Percentiles rank a stretch among this genome's conserved stretches.
Evolutionary conservation across 805 yeast genomes (phyloP).

Genomic region (Candida coquimbonensis): DNA sequence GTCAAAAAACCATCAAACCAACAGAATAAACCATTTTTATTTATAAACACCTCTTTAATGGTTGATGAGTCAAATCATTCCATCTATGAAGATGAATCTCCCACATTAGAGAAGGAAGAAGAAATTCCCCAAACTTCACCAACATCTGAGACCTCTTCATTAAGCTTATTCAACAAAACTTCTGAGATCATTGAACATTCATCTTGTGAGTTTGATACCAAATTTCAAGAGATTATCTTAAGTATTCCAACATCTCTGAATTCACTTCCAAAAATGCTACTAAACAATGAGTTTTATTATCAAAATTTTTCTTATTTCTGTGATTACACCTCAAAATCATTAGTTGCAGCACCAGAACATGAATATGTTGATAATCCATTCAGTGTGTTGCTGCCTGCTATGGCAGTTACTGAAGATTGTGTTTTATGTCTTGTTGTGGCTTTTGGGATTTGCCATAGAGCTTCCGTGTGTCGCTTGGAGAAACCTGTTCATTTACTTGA

Average conservation of each 20-base stretch:
- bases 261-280: not conserved
- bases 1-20: not conserved
- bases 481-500: not conserved
- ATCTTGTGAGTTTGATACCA: no score
- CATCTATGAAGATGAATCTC: no score
- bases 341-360: not conserved
- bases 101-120: no score
- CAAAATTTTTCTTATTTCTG: not conserved
- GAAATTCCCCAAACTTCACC: no score
- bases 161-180: no score
- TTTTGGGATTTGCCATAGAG: not conserved
- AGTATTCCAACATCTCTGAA: not conserved
- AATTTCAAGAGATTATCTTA: not conserved
- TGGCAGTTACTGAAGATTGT: not conserved
- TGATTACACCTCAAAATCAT: not conserved
- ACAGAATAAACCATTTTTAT: not conserved
- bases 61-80: no score
- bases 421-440: not conserved
- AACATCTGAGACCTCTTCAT: no score
- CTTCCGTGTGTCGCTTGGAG: not conserved
- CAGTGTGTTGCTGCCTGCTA: not conserved
- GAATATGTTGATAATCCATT: not conserved
- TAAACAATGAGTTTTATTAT: not conserved
- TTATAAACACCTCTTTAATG: not conserved
- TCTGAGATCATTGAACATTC: no score